phyloP scores from a whole-genome alignment of 768 basidiomycete genomes.

The Lactarius hengduanensis region DNA sequence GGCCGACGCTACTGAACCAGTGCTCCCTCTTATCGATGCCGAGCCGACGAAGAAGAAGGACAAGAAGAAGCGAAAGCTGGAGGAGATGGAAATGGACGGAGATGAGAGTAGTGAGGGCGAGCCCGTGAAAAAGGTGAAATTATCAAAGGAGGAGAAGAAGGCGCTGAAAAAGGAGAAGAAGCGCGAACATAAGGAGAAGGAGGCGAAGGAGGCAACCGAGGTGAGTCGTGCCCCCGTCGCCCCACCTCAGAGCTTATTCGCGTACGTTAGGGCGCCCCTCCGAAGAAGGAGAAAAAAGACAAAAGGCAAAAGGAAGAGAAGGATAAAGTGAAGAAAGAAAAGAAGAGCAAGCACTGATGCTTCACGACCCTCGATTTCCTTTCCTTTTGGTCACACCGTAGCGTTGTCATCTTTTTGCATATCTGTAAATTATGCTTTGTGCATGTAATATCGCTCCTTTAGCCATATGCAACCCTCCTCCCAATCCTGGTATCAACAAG shows the following conservation, averaged over 20 bases:
- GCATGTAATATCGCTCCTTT: constrained; percentile 25
- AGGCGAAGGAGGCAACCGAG: constrained; percentile 46
- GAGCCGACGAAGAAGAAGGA: constrained; percentile 38
- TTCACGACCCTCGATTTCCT: constrained; percentile 5
- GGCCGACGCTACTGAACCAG: constrained; percentile 48
- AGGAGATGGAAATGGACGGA: constrained; percentile 64
- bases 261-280: constrained; percentile 35
- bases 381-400: constrained; percentile 19
- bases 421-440: constrained; percentile 24
- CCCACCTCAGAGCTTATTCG: constrained; percentile 4
- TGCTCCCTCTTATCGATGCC: constrained; percentile 58
- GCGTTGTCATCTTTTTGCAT: constrained; percentile 22
- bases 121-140: constrained; percentile 66
- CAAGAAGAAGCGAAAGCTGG: constrained; percentile 61
- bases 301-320: constrained; percentile 47
- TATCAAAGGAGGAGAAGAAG: constrained; percentile 86
- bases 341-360: constrained; percentile 46
- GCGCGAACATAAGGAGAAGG: constrained; percentile 52
- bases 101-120: constrained; percentile 47
- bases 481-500: background rate
- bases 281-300: constrained; percentile 41
- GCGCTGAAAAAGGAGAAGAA: constrained; percentile 77
- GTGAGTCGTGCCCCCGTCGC: constrained; percentile 33
- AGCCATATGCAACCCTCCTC: background rate
- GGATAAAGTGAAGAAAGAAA: constrained; percentile 56